Conservation (phyloP, 768 basidiomycete genomes). For the Russula dissimulans region DNA sequence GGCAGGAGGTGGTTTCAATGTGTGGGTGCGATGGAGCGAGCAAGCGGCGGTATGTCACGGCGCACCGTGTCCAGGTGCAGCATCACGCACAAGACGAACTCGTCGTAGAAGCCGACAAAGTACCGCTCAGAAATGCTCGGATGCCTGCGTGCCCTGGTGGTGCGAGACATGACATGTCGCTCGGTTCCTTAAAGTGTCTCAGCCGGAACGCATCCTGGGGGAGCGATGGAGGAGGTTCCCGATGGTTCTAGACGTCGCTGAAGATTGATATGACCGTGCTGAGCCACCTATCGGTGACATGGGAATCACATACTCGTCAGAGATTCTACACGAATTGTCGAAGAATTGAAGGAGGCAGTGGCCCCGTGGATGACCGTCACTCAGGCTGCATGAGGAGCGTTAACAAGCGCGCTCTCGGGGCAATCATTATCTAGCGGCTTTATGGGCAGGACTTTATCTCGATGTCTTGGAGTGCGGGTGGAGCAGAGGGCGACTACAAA, state of each 20-base stretch:
- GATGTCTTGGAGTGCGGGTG: fast-evolving
- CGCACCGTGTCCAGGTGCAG: neutral
- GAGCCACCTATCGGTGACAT: neutral
- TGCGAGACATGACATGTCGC: too few relatives aligned
- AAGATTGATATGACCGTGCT: constrained; percentile 5
- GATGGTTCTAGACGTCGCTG: neutral
- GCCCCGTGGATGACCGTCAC: neutral
- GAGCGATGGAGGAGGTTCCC: neutral
- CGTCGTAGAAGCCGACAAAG: neutral
- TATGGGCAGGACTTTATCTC: neutral
- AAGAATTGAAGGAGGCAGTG: too few relatives aligned
- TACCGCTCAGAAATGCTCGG: neutral
- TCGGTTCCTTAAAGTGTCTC: too few relatives aligned
- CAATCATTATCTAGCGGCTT: neutral
- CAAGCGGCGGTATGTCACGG: neutral
- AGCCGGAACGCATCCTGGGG: neutral
- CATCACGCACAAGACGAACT: neutral
- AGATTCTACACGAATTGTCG: too few relatives aligned
- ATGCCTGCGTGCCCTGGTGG: neutral
- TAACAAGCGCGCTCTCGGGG: neutral
- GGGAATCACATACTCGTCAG: neutral
- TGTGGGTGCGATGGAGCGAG: neutral
- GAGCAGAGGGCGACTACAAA: neutral
- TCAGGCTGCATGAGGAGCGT: constrained; percentile 6
- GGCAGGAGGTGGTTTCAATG: neutral